phyloP scores from a whole-genome alignment of 352 stramenopile genomes.

The Phytophthora parvispora region DNA sequence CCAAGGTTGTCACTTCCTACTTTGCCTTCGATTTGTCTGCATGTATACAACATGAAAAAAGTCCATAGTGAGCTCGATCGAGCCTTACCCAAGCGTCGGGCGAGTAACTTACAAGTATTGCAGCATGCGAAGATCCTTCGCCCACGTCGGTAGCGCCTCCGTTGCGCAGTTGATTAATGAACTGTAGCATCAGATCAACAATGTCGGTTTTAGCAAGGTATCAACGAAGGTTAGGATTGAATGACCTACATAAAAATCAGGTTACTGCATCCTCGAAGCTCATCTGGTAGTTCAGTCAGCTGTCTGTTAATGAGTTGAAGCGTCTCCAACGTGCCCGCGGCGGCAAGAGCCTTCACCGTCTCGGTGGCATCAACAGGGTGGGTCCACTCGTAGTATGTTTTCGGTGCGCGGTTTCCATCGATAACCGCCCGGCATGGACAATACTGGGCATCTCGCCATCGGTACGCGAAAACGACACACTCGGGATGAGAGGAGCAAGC shows the following conservation, averaged over 20 bases:
- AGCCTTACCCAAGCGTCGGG: no score
- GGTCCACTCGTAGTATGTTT: constrained; percentile 45
- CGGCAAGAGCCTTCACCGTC: constrained; percentile 25
- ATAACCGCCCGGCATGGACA: constrained; percentile 49
- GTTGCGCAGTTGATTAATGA: constrained; percentile 42
- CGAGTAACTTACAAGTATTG: constrained; percentile 53
- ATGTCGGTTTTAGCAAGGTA: not conserved
- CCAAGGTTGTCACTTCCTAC: constrained; percentile 29
- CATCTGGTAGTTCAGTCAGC: constrained; percentile 26
- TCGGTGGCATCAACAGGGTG: constrained; percentile 36
- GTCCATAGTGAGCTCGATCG: no score
- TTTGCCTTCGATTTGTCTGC: constrained; percentile 59
- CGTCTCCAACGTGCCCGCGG: constrained; percentile 35
- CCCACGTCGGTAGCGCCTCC: constrained; percentile 39
- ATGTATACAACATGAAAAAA: no score
- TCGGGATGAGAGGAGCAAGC: constrained; percentile 32
- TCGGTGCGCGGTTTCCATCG: constrained; percentile 36
- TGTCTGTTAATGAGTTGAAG: constrained; percentile 49
- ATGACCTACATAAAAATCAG: constrained; percentile 50
- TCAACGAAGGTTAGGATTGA: no score
- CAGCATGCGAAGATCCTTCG: constrained; percentile 39
- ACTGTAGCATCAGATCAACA: constrained; percentile 10
- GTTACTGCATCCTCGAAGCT: constrained; percentile 35
- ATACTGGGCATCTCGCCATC: constrained; percentile 15
- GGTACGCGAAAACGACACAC: constrained; percentile 42